phyloP scores from a whole-genome alignment of 225 moss, liverwort and hornwort species.

The Anthoceros angustus region DNA sequence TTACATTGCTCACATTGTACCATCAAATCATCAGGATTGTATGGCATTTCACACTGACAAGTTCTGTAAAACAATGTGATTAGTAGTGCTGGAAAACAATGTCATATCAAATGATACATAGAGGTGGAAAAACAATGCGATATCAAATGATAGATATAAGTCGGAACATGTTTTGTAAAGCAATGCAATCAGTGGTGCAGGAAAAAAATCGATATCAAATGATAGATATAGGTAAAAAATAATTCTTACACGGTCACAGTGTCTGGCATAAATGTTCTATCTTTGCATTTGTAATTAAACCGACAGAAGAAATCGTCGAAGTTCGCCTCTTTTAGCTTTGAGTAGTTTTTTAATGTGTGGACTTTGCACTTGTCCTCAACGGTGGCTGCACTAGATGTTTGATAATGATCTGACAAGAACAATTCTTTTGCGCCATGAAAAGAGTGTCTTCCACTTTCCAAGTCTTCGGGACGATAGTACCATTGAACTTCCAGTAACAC shows the following conservation, averaged over 20 bases:
- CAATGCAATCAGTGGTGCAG: too few relatives aligned
- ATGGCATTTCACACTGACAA: conserved; percentile 90
- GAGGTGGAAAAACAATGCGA: too few relatives aligned
- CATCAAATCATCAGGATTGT: conserved; percentile 94
- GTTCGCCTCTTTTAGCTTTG: conserved; percentile 53
- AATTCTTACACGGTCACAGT: conserved; percentile 57
- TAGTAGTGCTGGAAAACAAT: too few relatives aligned
- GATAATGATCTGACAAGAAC: conserved; percentile 68
- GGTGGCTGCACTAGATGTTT: conserved; percentile 58
- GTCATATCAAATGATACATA: too few relatives aligned
- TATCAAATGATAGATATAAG: too few relatives aligned
- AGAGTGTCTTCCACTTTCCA: conserved; percentile 51
- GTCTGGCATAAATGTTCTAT: conserved; percentile 64
- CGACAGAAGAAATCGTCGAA: conserved; percentile 67
- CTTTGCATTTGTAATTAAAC: conserved; percentile 62
- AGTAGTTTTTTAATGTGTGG: conserved; percentile 70
- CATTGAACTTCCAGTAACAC: conserved; percentile 41
- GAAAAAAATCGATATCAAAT: too few relatives aligned
- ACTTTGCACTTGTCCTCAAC: conserved; percentile 63
- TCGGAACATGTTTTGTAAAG: too few relatives aligned
- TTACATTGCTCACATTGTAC: conserved; percentile 91
- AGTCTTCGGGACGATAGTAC: conserved; percentile 76
- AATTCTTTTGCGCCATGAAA: conserved; percentile 72
- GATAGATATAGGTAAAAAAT: too few relatives aligned
- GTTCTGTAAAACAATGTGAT: conserved; percentile 37